Conservation (phyloP, 176 grass and related monocot species). For the Oryza longistaminata region DNA sequence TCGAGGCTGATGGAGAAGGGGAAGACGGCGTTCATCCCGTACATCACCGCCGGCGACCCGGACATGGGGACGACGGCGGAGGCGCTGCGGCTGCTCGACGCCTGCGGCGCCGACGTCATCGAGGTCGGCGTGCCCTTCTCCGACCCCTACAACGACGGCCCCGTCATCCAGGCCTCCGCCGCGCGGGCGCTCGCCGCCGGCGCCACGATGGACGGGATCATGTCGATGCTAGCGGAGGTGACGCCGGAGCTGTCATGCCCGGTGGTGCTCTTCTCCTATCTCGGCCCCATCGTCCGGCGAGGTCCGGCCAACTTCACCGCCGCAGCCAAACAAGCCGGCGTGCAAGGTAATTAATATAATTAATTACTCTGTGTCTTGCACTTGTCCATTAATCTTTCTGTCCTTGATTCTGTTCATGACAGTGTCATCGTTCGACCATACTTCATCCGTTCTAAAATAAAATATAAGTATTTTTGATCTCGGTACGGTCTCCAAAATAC, state of each 20-base stretch:
- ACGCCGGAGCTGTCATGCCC: slow-evolving; percentile 81
- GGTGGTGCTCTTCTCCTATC: slow-evolving; percentile 78
- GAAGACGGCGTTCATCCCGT: slow-evolving; percentile 68
- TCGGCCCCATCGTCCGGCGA: slow-evolving; percentile 56
- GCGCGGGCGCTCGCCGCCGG: slow-evolving; percentile 59
- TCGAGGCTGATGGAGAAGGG: slow-evolving; percentile 30
- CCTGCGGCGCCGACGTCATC: slow-evolving; percentile 70
- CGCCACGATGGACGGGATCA: slow-evolving; percentile 42
- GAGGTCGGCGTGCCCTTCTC: slow-evolving; percentile 85
- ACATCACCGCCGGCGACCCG: slow-evolving; percentile 88
- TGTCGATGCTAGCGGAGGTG: slow-evolving; percentile 84
- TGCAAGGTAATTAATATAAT: slow-evolving; percentile 40
- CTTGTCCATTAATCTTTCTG: too few species aligned
- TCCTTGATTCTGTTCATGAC: too few species aligned
- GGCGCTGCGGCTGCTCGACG: slow-evolving; percentile 65
- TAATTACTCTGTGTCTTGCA: too few species aligned
- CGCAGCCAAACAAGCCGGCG: slow-evolving; percentile 47
- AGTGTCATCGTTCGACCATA: too few species aligned
- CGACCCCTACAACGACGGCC: slow-evolving; percentile 66
- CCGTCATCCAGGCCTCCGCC: slow-evolving; percentile 69
- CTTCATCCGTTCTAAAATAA: too few species aligned
- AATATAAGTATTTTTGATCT: too few species aligned
- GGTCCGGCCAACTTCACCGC: slow-evolving; percentile 57
- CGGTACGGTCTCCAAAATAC: too few species aligned
- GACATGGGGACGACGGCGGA: slow-evolving; percentile 68